Conservation (phyloP, 768 basidiomycete species). For the Hypholoma fasciculare region DNA sequence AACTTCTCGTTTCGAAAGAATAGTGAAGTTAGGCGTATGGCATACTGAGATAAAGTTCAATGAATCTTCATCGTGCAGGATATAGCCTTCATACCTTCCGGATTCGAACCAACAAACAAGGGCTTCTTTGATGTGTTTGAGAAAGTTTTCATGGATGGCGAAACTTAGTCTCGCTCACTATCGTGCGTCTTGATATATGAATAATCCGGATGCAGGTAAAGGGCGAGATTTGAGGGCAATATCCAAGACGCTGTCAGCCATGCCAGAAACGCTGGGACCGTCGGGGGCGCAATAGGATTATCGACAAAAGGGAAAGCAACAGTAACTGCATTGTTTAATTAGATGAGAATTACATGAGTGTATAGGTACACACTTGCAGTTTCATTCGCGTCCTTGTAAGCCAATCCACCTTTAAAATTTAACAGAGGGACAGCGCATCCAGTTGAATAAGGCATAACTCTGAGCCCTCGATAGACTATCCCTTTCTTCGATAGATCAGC, state of each 20-base stretch:
- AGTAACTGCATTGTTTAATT: slow-evolving; percentile 56
- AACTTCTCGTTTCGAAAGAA: slow-evolving; percentile 93
- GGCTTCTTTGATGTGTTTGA: slow-evolving; percentile 94
- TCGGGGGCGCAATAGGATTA: slow-evolving; percentile 86
- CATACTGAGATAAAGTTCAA: slow-evolving; percentile 63
- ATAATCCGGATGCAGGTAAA: slow-evolving; percentile 96
- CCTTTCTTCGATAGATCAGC: slow-evolving; percentile 90
- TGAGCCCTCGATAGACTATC: slow-evolving; percentile 89
- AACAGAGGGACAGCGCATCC: slow-evolving; percentile 95
- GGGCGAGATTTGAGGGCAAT: slow-evolving; percentile 88
- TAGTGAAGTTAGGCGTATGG: slow-evolving; percentile 97
- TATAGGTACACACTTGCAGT: slow-evolving; percentile 66
- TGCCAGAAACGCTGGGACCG: slow-evolving; percentile 85
- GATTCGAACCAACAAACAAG: slow-evolving; percentile 99
- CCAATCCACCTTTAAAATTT: slow-evolving; percentile 94
- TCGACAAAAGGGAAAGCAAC: slow-evolving; percentile 92
- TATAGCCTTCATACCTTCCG: slow-evolving; percentile 67
- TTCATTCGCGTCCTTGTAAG: slow-evolving; percentile 92
- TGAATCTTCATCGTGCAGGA: neutral
- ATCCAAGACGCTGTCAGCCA: slow-evolving; percentile 99
- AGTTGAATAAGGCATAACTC: slow-evolving; percentile 98
- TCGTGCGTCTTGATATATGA: slow-evolving; percentile 98
- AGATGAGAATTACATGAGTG: neutral
- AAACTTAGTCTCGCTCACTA: slow-evolving; percentile 81
- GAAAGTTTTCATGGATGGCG: slow-evolving; percentile 85